phyloP scores from a whole-genome alignment of 805 yeast genomes.

The Teunomyces stri region DNA sequence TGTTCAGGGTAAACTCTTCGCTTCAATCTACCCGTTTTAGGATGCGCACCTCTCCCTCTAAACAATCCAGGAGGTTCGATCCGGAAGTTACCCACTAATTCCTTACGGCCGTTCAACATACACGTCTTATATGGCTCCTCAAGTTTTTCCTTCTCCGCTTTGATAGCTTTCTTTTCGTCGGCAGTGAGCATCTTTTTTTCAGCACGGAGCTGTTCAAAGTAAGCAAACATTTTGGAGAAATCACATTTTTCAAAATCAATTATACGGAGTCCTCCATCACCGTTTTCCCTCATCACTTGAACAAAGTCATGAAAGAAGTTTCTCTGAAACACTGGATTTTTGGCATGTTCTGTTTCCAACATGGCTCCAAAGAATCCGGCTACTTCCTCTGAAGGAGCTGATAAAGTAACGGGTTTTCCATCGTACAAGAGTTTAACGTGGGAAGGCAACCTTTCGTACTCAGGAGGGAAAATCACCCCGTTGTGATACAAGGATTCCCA shows the following conservation, averaged over 20 bases:
- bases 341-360: conserved; percentile 83
- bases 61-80: conserved; percentile 96
- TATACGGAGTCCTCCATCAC: conserved; percentile 53
- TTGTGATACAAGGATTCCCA: conserved; percentile 87
- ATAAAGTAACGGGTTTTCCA: conserved; percentile 71
- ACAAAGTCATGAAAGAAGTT: conserved; percentile 83
- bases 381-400: conserved; percentile 87
- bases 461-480: conserved; percentile 94
- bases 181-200: conserved; percentile 66
- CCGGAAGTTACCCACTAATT: conserved; percentile 89
- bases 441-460: conserved; percentile 80
- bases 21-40: conserved; percentile 89
- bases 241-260: conserved; percentile 68
- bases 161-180: conserved; percentile 73
- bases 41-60: conserved; percentile 96
- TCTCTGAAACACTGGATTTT: conserved; percentile 79
- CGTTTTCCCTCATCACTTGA: conserved; percentile 63
- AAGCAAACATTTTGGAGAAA: conserved; percentile 67
- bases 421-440: conserved; percentile 74
- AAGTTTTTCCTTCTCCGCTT: conserved; percentile 65
- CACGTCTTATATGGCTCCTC: conserved; percentile 86
- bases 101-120: conserved; percentile 79
- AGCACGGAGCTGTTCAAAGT: conserved; percentile 67
- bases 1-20: conserved; percentile 87
- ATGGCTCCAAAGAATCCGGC: conserved; percentile 94